Evolutionary conservation across 2,329 filamentous ascomycete species (phyloP).

Genomic region (Aspergillus eucalypticola): DNA sequence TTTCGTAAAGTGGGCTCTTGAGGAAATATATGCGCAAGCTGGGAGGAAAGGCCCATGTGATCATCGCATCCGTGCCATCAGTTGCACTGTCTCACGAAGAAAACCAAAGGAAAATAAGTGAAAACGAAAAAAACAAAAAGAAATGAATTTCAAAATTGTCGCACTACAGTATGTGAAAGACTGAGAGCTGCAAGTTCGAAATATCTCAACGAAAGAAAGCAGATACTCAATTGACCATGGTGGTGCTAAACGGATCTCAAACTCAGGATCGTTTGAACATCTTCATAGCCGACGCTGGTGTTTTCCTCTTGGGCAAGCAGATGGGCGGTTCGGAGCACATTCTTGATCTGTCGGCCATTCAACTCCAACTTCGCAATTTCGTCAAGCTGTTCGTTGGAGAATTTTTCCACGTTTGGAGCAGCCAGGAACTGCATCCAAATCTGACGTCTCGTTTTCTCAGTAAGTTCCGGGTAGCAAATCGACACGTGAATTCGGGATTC

Average conservation of each 20-base stretch:
- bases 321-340: constrained; percentile 46
- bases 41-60: too few relatives aligned
- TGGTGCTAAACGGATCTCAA: constrained; percentile 7
- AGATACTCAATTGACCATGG: too few relatives aligned
- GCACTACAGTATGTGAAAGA: too few relatives aligned
- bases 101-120: too few relatives aligned
- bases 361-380: constrained; percentile 24
- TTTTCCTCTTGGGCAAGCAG: constrained; percentile 37
- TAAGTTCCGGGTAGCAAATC: constrained; percentile 43
- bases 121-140: too few relatives aligned
- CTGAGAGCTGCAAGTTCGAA: too few relatives aligned
- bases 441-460: constrained; percentile 34
- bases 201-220: too few relatives aligned
- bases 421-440: constrained; percentile 51
- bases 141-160: too few relatives aligned
- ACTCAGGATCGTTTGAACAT: constrained; percentile 23
- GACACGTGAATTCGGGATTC: constrained; percentile 48
- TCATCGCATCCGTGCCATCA: too few relatives aligned
- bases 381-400: constrained; percentile 27
- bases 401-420: constrained; percentile 14
- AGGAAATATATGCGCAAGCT: too few relatives aligned
- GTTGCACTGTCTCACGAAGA: too few relatives aligned
- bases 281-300: constrained; percentile 20
- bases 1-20: too few relatives aligned
- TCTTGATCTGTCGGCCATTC: constrained; percentile 48